A percentile compares a stretch with the other conserved stretches of the same genome.
These are phyloP conservation scores for Aspergillus clavatus DNA, from an alignment of 2,329 filamentous ascomycete species.

Conservation along the genomic window DNA sequence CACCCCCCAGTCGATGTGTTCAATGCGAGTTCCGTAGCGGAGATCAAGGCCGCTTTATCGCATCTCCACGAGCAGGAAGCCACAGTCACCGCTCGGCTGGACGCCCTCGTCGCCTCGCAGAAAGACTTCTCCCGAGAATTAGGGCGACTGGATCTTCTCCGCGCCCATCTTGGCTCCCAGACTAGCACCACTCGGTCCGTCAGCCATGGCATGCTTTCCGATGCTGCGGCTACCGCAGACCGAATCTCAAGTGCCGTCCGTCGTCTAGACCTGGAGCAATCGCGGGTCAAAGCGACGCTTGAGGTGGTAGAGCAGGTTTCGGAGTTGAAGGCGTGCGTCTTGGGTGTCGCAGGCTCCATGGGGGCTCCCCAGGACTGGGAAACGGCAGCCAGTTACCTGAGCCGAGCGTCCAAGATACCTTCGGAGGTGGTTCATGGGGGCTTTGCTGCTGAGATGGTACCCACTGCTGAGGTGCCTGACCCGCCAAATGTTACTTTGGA, in stretches of 20 bases:
- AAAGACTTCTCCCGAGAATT: slow-evolving; percentile 83
- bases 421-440: slow-evolving; percentile 72
- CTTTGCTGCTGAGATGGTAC: slow-evolving; percentile 89
- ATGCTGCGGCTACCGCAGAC: slow-evolving; percentile 77
- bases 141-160: slow-evolving; percentile 78
- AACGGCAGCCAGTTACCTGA: slow-evolving; percentile 83
- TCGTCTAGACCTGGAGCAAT: slow-evolving; percentile 83
- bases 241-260: slow-evolving; percentile 83
- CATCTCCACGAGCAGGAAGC: slow-evolving; percentile 72
- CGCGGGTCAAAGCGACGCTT: slow-evolving; percentile 82
- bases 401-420: slow-evolving; percentile 75
- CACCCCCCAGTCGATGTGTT: slow-evolving; percentile 47
- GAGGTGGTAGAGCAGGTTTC: slow-evolving; percentile 92
- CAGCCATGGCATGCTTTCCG: slow-evolving; percentile 84
- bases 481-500: slow-evolving; percentile 81
- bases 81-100: slow-evolving; percentile 66
- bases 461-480: slow-evolving; percentile 92
- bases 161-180: slow-evolving; percentile 82
- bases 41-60: slow-evolving; percentile 72
- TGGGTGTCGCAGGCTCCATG: slow-evolving; percentile 94
- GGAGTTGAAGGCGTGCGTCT: slow-evolving; percentile 92
- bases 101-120: slow-evolving; percentile 74
- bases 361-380: slow-evolving; percentile 98
- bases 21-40: slow-evolving; percentile 68
- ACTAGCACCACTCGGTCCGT: slow-evolving; percentile 77